Conservation (phyloP, 2,329 filamentous ascomycete species). For the Rhynchosporium secalis region DNA sequence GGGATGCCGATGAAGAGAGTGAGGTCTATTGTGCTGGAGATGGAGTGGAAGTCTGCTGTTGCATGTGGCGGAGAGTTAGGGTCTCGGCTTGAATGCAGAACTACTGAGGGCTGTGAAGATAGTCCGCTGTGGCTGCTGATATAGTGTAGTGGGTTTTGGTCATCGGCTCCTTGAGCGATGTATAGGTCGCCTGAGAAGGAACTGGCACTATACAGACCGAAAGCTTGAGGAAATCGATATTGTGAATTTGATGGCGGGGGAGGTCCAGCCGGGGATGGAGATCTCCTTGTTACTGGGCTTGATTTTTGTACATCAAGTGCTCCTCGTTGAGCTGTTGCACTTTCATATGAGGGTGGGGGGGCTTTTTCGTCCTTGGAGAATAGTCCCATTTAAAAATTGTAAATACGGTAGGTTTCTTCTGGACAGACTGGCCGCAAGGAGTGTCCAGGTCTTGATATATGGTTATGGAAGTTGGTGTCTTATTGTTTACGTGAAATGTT, state of each 20-base stretch:
- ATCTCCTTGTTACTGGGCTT: background rate
- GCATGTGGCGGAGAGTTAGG: constrained; percentile 23
- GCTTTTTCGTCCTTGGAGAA: constrained; percentile 8
- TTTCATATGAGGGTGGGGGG: constrained; percentile 14
- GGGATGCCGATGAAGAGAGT: constrained; percentile 17
- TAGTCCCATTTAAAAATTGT: background rate
- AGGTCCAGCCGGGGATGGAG: background rate
- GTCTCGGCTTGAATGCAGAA: constrained; percentile 20
- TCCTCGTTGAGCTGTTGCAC: background rate
- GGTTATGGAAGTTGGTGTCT: background rate
- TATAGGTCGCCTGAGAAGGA: constrained; percentile 18
- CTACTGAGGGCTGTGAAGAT: constrained; percentile 20
- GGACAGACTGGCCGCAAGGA: too few species aligned
- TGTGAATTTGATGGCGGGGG: background rate
- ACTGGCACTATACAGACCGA: constrained; percentile 27
- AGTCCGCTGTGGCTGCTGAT: constrained; percentile 24
- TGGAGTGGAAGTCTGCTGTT: constrained; percentile 26
- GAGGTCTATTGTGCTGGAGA: constrained; percentile 25
- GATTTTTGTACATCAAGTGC: background rate
- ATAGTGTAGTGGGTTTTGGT: constrained; percentile 24
- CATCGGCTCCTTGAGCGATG: constrained; percentile 21
- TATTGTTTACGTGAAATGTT: constrained; percentile 4
- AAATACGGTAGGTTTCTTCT: background rate
- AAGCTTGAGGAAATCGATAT: constrained; percentile 23
- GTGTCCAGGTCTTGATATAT: background rate